These are phyloP conservation scores for Astrocystis sublimbata DNA, from an alignment of 495 filamentous ascomycete species.

Conservation along the genomic window DNA sequence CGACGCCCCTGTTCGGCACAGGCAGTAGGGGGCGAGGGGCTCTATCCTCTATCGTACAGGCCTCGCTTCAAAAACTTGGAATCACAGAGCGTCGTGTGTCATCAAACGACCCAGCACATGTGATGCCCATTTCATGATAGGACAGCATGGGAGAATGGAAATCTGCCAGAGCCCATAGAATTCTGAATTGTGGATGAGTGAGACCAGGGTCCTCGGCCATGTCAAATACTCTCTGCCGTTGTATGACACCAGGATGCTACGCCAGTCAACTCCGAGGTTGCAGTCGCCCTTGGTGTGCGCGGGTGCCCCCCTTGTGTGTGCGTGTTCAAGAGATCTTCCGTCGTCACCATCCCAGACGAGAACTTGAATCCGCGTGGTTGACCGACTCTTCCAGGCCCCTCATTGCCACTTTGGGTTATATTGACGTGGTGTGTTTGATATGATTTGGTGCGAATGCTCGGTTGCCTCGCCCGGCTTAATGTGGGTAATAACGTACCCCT, in stretches of 20 bases:
- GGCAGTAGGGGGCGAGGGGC: not conserved
- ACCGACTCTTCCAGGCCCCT: not conserved
- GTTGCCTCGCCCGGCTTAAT: not conserved
- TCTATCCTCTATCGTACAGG: not conserved
- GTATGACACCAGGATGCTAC: not conserved
- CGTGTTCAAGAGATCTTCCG: not conserved
- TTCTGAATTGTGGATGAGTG: no score
- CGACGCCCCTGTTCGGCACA: not conserved
- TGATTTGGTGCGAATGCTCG: not conserved
- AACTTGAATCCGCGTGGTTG: not conserved
- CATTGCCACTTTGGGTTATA: not conserved
- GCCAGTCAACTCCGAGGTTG: not conserved
- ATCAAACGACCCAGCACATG: constrained; percentile 5
- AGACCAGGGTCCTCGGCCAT: no score
- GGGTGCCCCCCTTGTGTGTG: no score
- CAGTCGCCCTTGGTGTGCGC: not conserved
- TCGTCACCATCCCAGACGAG: constrained; percentile 8
- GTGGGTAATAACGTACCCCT: not conserved
- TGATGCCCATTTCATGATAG: not conserved
- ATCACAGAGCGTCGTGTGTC: constrained; percentile 1
- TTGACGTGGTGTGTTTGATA: constrained; percentile 6
- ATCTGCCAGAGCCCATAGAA: not conserved
- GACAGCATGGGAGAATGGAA: no score
- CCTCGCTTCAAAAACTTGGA: not conserved
- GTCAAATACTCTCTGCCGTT: not conserved